Base-by-base conservation (phyloP, 352 stramenopile species). In the Pythium myriotylum region DNA sequence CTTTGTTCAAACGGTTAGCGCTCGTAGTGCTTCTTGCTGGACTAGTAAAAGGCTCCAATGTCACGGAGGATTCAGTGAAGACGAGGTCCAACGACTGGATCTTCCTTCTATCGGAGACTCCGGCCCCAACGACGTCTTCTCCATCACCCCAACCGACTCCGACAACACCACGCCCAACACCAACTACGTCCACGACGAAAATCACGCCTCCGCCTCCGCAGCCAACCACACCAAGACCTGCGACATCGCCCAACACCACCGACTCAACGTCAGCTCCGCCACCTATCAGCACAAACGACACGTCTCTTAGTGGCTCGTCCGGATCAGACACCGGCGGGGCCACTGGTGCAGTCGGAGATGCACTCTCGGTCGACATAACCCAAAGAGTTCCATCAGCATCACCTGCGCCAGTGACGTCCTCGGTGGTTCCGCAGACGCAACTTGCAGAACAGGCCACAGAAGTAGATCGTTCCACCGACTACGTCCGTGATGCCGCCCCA, bases 401-500 rank as follows among this genome's bases (percentile, higher is more conserved):
- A 8, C 29, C 47, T 19, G 26, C 47, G 17, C 6, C 20, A 23
- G 19, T 24, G 19, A 49, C 10, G 5, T 23, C 32, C 4, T 29
- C 39, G 13, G 7, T 4, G 26, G 10, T 33, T 22, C 6, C 14
- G 13, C 42, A 5, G 32, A 48, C 43, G 14, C 27, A 35, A 45
- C 17, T 8, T 24, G 22, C 45, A 27, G 4, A 45, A 16, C 7
- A 10, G 29, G 6, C 22, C 33, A 52, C 29, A 12, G 19, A 40
- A 51, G 42, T 41, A 19, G 26, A 43, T 41, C 9, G 26, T 3
- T 19, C 43, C 1, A 17, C 48, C 35, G 14, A 14, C 13, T 58
- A 48, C 6, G 37, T 58, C 35, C 51, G 51, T 17, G 37, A 58
- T 10, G 3, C 51, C 22, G 24, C 27, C 39, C 35, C 45, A 47